Percentiles rank a stretch among this genome's conserved stretches.
These are phyloP conservation scores for Aspergillus spinulosporus DNA, from an alignment of 2,329 filamentous ascomycete genomes.

Conservation along the genomic window DNA sequence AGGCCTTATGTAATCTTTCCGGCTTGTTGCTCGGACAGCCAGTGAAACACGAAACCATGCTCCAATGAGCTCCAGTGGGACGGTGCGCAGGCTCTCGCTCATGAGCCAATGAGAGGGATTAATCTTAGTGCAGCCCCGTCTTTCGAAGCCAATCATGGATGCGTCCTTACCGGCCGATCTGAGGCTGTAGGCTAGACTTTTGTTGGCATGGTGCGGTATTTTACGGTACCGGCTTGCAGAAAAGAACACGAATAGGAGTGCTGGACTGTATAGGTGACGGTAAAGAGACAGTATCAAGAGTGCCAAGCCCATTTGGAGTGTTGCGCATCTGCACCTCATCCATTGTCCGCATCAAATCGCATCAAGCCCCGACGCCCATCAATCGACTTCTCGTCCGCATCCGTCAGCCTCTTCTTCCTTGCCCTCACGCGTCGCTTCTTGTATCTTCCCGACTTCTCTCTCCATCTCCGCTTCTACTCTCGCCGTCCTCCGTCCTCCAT, in stretches of 20 bases:
- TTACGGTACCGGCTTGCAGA: neutral
- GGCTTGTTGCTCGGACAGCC: slow-evolving; percentile 11
- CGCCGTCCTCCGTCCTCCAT: slow-evolving; percentile 4
- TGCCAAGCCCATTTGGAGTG: slow-evolving; percentile 5
- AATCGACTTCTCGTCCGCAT: slow-evolving; percentile 12
- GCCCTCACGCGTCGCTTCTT: slow-evolving; percentile 12
- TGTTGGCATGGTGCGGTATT: slow-evolving; percentile 19
- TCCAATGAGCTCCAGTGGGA: slow-evolving; percentile 18
- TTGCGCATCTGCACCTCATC: slow-evolving; percentile 22
- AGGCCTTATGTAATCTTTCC: slow-evolving; percentile 6
- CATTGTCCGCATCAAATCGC: slow-evolving; percentile 5
- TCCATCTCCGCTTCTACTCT: slow-evolving; percentile 19
- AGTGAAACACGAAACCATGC: slow-evolving; percentile 15
- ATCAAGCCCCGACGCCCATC: slow-evolving; percentile 21
- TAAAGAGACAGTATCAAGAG: slow-evolving; percentile 19
- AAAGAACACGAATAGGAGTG: slow-evolving; percentile 7
- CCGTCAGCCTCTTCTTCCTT: slow-evolving; percentile 19
- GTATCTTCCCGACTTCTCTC: slow-evolving; percentile 9
- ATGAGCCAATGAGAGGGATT: no score
- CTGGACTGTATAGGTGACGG: slow-evolving; percentile 11
- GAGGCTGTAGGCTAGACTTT: slow-evolving; percentile 12
- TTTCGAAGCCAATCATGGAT: slow-evolving; percentile 22
- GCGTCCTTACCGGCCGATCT: slow-evolving; percentile 24
- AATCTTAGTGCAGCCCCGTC: slow-evolving; percentile 10
- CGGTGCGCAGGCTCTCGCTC: slow-evolving; percentile 19